Base-by-base conservation (phyloP, 1,284 basidiomycete species). In the Ustilago shanxiensis region DNA sequence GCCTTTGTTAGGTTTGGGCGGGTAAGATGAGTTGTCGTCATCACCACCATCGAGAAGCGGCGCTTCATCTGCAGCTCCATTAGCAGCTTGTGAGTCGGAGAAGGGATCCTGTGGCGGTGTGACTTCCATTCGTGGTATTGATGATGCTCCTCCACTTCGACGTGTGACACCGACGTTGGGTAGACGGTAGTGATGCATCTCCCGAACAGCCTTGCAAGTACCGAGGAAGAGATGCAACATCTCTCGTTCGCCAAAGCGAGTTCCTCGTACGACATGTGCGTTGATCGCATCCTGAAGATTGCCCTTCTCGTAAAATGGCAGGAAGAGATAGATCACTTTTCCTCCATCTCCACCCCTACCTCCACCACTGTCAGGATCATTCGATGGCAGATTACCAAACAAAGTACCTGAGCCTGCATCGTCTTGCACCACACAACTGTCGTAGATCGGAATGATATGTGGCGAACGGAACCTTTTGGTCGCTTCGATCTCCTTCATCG, bases 201-300 rank as follows among this genome's bases (percentile, higher is more conserved):
- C 94, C 56, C 92, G 90, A 8, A 99, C 91, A 59, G 93, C 96
- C 77, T 93, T 90, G 86, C 96, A 98, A 13, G 95, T 94, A 8
- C 95, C 96, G 78, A 92, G 92, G 89, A 99, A 99, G 41, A 95
- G 89, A 28, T 90, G 90, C 29, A 98, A 89, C 88, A 98, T 93
- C 61, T 95, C 92, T 72, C 90, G 89, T 87, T 99, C 97, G 1
- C 93, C 90, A 84, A 95, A 93, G 71, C 91, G 91, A 33, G 91
- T 91, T 24, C 92, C 91, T 66, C 93, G 93, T 52, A 95, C 91
- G 8, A 93, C 90, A 82, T 96, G 92, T 33, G 91, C 89, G 77
- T 94, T 94, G 81, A 99, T 98, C 44, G 91, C 91, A 84, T 99
- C 95, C 89, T 99, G 97, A 18, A 99, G 89, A 84, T 98, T 98